Base-by-base conservation (phyloP, 2,329 filamentous ascomycete genomes). In the Fusarium sp. region DNA sequence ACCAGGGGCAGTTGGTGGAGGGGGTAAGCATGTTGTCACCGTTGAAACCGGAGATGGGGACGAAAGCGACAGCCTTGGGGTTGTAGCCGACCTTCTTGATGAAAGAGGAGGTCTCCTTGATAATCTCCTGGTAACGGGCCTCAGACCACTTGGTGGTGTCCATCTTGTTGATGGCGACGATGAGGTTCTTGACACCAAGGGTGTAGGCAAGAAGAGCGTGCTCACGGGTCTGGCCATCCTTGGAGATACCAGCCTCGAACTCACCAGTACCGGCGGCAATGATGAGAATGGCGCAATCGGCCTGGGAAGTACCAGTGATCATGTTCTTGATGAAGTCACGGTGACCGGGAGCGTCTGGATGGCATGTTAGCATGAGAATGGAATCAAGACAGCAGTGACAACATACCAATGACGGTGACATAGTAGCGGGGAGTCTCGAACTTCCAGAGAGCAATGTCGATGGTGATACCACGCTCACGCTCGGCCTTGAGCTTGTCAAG, bases 241-340 rank as follows among this genome's bases (percentile, higher is more conserved):
- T 99, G 91, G 96, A 98, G 92, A 99, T 99, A 98, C 96, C 96
- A 91, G 96, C 96, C 91, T 99, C 96, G 91, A 99, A 99, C 91
- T 99, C 96, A 97, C 96, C 96, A 93, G 94, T 97, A 89, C 96
- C 96, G 81, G 96, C 94, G 79, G 95, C 96, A 86, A 99, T 99
- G 88, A 99, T 98, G 89, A 99, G 94, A 84, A 99, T 93, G 81
- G 96, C 96, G 87, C 96, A 98, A 83, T 99, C 96, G 79, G 96
- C 96, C 92, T 98, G 96, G 85, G 96, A 99, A 82, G 96, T 98
- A 94, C 96, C 96, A 91, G 96, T 98, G 85, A 99, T 99, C 96
- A 99, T 99, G 94, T 98, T 99, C 95, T 99, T 99, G 93, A 99
- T 98, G 90, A 98, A 99, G 83, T 99, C 96, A 96, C 96, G 95